Percentiles rank a stretch among this genome's conserved stretches.
phyloP scores from a whole-genome alignment of 2,329 filamentous ascomycete species.

The Rhytidhysteron rufulum region DNA sequence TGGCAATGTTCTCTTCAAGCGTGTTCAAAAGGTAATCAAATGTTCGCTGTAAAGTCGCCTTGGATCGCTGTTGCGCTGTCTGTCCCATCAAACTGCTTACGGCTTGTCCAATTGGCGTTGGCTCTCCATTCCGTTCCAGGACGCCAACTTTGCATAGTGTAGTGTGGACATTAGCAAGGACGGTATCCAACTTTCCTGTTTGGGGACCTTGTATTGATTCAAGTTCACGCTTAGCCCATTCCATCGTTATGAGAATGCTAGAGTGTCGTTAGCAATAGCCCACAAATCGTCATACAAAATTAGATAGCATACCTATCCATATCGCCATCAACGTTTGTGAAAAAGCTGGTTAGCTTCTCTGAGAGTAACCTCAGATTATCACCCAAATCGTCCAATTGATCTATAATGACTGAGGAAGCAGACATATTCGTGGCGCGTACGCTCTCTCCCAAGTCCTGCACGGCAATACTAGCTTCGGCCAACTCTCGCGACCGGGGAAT shows the following conservation, averaged over 20 bases:
- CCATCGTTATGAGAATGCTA: conserved; percentile 89
- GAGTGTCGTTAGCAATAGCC: too few species aligned
- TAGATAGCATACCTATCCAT: conserved; percentile 73
- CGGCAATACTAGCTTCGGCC: conserved; percentile 85
- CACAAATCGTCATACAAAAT: too few species aligned
- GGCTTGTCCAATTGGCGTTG: conserved; percentile 66
- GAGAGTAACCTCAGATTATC: conserved; percentile 82
- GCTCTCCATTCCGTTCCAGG: conserved; percentile 40
- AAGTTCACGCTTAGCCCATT: conserved; percentile 88
- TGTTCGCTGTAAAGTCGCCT: conserved; percentile 75
- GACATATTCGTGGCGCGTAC: conserved; percentile 88
- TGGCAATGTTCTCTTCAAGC: conserved; percentile 83
- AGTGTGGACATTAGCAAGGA: conserved; percentile 80
- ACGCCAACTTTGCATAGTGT: conserved; percentile 61
- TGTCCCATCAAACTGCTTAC: conserved; percentile 73
- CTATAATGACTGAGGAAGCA: conserved; percentile 79
- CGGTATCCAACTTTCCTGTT: conserved; percentile 61
- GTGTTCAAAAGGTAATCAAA: conserved; percentile 84
- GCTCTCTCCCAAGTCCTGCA: conserved; percentile 92
- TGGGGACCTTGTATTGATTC: conserved; percentile 41
- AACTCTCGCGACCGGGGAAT: conserved; percentile 81
- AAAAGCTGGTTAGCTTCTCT: conserved; percentile 84
- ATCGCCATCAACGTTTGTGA: conserved; percentile 88
- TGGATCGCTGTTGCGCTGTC: conserved; percentile 76
- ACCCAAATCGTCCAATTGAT: conserved; percentile 78